Evolutionary conservation across 2,329 filamentous ascomycete genomes (phyloP), one percentile per base, ranked within the genome.

Genomic region (Curvularia sp.): DNA sequence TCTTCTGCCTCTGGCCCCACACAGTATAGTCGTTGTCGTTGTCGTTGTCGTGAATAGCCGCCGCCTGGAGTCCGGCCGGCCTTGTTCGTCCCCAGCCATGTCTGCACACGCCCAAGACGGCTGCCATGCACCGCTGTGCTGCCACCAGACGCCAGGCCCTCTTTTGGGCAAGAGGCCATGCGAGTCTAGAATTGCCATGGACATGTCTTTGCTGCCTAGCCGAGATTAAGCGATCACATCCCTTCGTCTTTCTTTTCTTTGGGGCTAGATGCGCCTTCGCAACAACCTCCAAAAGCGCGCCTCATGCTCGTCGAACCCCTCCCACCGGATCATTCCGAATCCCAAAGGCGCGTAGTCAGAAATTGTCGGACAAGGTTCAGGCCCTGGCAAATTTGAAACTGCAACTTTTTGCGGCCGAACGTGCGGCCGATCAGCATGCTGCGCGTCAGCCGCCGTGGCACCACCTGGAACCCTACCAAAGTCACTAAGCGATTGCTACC

Each of bases 101-200:
- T n/a, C 28, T 15, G 25, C 18, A 1, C 5, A 28, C 27, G 19
- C 25, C 43, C 43, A 46, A 8, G 15, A 19, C 21, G 6, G 13
- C 10, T 6, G 15, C 41, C 23, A 43, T 6, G 15, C 42, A 13
- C 42, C 28, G 10, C 42, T 10, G 18, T 21, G 19, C n/a, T 21
- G 36, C 38, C 34, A 45, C 55, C 32, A 57, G n/a, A 53, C 49
- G 51, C 55, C 41, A 45, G 36, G 10, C 23, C 19, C 21, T 45
- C 21, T 13, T 38, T 39, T 48, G 19, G 41, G 51, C 21, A 32
- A 45, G 23, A 12, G 25, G 39, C 51, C 23, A 48, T 58, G 46
- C 50, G 39, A 49, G 41, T 58, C 55, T 55, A 55, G 51, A 43
- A 45, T 48, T 15, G 27, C 36, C 49, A 32, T 27, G 41, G 41